Evolutionary conservation across 805 yeast genomes (phyloP).

Genomic region (Lipomyces starkeyi): DNA sequence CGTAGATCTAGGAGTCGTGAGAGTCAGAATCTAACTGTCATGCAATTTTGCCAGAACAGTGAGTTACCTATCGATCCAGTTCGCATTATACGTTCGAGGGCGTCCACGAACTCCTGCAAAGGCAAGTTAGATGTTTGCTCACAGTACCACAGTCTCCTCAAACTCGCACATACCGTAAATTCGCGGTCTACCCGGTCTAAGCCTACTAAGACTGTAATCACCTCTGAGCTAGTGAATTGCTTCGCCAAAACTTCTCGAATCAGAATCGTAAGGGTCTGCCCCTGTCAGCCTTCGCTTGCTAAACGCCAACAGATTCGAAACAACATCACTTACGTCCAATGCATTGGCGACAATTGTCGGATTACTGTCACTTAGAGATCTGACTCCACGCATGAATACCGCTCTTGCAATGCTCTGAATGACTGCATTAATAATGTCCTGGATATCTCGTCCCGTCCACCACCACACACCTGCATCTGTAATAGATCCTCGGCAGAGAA

Average conservation of each 20-base stretch:
- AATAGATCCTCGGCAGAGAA: conserved; percentile 33
- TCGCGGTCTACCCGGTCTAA: conserved; percentile 44
- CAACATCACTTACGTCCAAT: conserved; percentile 23
- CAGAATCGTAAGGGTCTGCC: conserved; percentile 39
- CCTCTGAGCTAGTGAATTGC: conserved; percentile 43
- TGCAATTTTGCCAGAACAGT: background rate
- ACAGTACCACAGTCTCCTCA: background rate
- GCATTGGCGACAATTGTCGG: conserved; percentile 29
- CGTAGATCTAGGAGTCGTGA: conserved; percentile 25
- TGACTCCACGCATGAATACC: conserved; percentile 40
- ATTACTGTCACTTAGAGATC: conserved; percentile 34
- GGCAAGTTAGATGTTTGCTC: background rate
- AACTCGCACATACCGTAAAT: conserved; percentile 11
- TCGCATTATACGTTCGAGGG: conserved; percentile 41
- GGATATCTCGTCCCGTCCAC: background rate
- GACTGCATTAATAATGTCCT: background rate
- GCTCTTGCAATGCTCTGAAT: conserved; percentile 27
- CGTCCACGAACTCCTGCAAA: conserved; percentile 44
- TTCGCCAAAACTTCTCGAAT: conserved; percentile 43
- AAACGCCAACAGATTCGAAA: background rate
- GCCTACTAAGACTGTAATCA: conserved; percentile 47
- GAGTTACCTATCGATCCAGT: conserved; percentile 29
- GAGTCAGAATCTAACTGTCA: background rate
- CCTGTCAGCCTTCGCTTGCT: conserved; percentile 22
- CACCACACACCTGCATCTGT: conserved; percentile 23